phyloP scores from a whole-genome alignment of 2,329 filamentous ascomycete species.

The Diaporthe sp. region DNA sequence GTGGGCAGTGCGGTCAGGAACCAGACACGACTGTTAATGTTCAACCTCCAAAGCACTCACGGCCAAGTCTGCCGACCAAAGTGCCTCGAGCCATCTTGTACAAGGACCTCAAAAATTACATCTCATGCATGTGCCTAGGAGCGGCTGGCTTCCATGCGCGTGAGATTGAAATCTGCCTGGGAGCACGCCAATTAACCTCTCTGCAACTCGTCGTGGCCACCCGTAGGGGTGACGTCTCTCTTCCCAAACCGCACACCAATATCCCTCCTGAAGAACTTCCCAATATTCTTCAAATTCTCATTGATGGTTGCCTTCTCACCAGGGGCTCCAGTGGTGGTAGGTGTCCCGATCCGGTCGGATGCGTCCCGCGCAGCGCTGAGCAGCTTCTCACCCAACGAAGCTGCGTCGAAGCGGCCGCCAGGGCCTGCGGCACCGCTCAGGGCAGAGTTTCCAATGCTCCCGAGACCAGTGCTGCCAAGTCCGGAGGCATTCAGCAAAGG shows the following conservation, averaged over 20 bases:
- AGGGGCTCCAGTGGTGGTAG: constrained; percentile 52
- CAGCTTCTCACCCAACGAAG: constrained; percentile 86
- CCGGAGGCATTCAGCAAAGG: constrained; percentile 69
- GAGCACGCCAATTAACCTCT: constrained; percentile 4
- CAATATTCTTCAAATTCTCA: constrained; percentile 94
- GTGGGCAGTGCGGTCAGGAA: neutral
- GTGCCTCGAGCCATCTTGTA: neutral
- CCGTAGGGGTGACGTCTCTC: constrained; percentile 60
- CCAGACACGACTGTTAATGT: neutral
- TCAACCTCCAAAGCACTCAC: neutral
- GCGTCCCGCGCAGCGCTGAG: constrained; percentile 90
- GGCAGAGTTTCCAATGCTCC: constrained; percentile 56
- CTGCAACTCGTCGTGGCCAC: constrained; percentile 43
- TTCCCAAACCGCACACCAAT: constrained; percentile 82
- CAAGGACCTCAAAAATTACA: neutral
- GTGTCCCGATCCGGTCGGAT: constrained; percentile 81
- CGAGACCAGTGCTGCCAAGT: constrained; percentile 51
- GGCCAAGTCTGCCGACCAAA: neutral
- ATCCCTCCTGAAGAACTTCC: constrained; percentile 95
- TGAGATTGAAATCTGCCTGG: neutral
- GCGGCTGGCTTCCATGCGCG: neutral
- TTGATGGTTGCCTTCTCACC: constrained; percentile 82
- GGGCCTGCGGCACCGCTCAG: constrained; percentile 54
- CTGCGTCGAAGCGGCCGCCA: constrained; percentile 78
- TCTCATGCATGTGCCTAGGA: neutral